These are phyloP conservation scores for Colletotrichum sp. DNA, from an alignment of 2,329 filamentous ascomycete genomes.

Conservation along the genomic window DNA sequence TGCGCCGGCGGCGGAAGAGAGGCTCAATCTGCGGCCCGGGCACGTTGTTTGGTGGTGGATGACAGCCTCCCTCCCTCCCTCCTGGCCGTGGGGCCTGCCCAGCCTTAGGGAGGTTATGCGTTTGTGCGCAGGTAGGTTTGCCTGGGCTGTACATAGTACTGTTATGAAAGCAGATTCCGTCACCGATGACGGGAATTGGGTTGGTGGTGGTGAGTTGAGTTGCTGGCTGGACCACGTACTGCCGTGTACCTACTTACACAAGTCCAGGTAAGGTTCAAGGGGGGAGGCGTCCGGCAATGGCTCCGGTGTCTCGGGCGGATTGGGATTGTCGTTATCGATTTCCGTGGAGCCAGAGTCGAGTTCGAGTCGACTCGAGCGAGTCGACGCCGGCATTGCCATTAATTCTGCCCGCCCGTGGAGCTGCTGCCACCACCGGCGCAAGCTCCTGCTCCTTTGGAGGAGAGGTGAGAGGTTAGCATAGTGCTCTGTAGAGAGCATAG, in stretches of 20 bases:
- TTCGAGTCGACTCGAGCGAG: neutral
- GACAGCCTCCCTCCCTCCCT: constrained; percentile 4
- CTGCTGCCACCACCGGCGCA: neutral
- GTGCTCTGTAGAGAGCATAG: neutral
- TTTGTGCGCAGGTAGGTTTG: neutral
- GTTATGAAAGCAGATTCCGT: neutral
- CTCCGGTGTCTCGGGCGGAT: neutral
- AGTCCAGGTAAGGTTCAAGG: constrained; percentile 2
- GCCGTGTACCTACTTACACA: neutral
- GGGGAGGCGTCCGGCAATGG: neutral
- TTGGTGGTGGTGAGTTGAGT: neutral
- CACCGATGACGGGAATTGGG: neutral
- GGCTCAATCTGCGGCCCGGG: constrained; percentile 16
- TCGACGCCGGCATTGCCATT: neutral
- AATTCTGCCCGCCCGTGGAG: neutral
- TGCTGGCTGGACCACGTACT: neutral
- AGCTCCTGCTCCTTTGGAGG: neutral
- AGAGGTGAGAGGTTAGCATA: neutral
- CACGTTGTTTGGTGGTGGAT: constrained; percentile 15
- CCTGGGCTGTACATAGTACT: neutral
- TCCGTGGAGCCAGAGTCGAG: neutral
- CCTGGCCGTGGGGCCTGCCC: neutral
- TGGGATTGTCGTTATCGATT: neutral
- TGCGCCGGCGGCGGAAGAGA: constrained; percentile 4
- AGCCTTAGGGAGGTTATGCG: neutral